phyloP scores from a whole-genome alignment of 768 basidiomycete genomes.

The Astraeus odoratus region DNA sequence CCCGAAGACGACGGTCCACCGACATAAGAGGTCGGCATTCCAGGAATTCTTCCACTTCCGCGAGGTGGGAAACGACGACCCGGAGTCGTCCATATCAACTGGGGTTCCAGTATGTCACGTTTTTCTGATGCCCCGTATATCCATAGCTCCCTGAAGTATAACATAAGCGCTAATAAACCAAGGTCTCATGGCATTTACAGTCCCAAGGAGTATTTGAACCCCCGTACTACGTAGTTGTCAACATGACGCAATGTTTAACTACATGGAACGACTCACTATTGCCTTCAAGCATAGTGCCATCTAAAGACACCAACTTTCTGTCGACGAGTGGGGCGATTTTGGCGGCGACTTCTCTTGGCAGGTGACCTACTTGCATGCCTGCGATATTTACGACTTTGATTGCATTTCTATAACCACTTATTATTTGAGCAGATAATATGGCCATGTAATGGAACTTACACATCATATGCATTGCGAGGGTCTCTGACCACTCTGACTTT shows the following conservation, averaged over 20 bases:
- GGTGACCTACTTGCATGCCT: conserved; percentile 71
- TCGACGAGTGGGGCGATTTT: conserved; percentile 72
- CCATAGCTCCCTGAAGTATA: conserved; percentile 46
- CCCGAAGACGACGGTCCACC: conserved; percentile 11
- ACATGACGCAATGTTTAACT: conserved; percentile 1
- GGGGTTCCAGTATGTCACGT: conserved; percentile 54
- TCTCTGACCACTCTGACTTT: conserved; percentile 64
- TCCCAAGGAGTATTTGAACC: conserved; percentile 46
- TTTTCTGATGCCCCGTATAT: conserved; percentile 66
- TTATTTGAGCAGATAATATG: background rate
- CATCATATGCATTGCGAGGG: conserved; percentile 62
- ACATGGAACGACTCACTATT: conserved; percentile 40
- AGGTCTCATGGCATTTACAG: conserved; percentile 39
- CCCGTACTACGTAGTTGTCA: conserved; percentile 28
- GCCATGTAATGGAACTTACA: conserved; percentile 29
- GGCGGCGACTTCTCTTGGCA: conserved; percentile 52
- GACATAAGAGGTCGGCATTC: conserved; percentile 17
- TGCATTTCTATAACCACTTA: conserved; percentile 46
- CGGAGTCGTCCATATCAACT: conserved; percentile 70
- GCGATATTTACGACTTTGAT: conserved; percentile 79
- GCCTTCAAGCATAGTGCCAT: conserved; percentile 62
- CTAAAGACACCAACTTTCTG: conserved; percentile 51
- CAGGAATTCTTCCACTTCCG: conserved; percentile 7
- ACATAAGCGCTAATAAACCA: background rate
- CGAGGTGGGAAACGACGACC: conserved; percentile 43